Evolutionary conservation across 83 land plant genomes (phyloP), one percentile per base, ranked within the genome.

Genomic region (Isoetes engelmannii): DNA sequence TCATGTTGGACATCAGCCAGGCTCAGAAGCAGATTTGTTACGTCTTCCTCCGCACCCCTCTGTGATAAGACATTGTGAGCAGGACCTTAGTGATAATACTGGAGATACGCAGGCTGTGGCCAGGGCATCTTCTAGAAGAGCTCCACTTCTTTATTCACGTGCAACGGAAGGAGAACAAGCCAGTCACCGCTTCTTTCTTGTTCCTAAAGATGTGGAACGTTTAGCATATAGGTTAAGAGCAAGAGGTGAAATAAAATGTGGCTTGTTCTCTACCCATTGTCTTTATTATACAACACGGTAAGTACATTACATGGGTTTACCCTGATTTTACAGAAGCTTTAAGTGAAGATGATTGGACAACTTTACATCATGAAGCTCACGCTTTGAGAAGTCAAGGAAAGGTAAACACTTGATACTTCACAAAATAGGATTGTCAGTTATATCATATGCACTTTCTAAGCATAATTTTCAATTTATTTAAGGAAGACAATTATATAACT

Each of bases 1-100:
- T 64, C 67, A 64, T 44, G 67, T 18, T 44, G 67, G 67, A 9
- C 67, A 64, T 44, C 67, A 41, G 47, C 67, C 67, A 13, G 67
- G 67, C 1, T 18, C 67, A 7, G n/a, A 64, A 41, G 67, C 18
- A 12, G 47, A 64, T 44, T 17, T 64, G 47, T 47, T 64, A 9
- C 13, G 42, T 44, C 47, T 64, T 18, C 67, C 67, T 18, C 67
- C 67, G 7, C 67, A 64, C 41, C 49, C 67, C 13, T 64, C 67
- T 18, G 67, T 41, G 12, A 64, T 64, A 37, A 7, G 67, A 7
- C 45, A 37, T 47, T 64, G 67, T 64, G 67, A 64, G 47, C 47
- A 64, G 12, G 67, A 64, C 41, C 17, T 64, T 15, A 37, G 45
- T 44, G 47, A 64, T 12, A 17, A 9, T 37, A 47, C 12, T 21